Percentiles rank a stretch among this genome's conserved stretches.
Conservation (phyloP, 371 early-diverging fungal species). For the Mucor mucedo region DNA sequence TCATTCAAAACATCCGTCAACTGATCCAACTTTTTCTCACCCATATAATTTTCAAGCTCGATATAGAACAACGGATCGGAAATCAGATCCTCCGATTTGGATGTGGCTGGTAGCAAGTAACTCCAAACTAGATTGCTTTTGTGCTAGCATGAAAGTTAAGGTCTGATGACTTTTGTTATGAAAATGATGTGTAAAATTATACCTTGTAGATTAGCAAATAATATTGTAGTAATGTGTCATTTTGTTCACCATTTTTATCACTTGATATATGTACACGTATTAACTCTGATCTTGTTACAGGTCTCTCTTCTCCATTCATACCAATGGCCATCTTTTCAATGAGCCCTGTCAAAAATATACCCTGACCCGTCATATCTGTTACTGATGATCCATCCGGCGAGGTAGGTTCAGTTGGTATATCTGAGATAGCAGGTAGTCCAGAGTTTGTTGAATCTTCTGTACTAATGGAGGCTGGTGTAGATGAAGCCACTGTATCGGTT, state of each 20-base stretch:
- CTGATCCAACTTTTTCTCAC: slow-evolving; percentile 28
- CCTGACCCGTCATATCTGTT: slow-evolving; percentile 14
- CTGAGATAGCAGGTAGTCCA: slow-evolving; percentile 26
- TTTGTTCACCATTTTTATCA: slow-evolving; percentile 19
- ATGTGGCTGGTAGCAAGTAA: slow-evolving; percentile 39
- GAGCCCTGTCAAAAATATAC: slow-evolving; percentile 42
- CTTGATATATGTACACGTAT: slow-evolving; percentile 48
- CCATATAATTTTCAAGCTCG: slow-evolving; percentile 32
- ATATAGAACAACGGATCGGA: slow-evolving; percentile 33
- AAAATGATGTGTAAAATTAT: background rate
- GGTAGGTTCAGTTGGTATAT: slow-evolving; percentile 13
- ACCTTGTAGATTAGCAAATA: slow-evolving; percentile 63
- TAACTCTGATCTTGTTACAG: slow-evolving; percentile 32
- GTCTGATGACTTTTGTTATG: background rate
- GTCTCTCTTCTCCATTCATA: slow-evolving; percentile 40
- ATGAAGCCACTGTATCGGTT: slow-evolving; percentile 9
- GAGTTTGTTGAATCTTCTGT: slow-evolving; percentile 21
- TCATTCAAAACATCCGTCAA: slow-evolving; percentile 25
- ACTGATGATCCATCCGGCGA: slow-evolving; percentile 4
- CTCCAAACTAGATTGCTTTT: slow-evolving; percentile 44
- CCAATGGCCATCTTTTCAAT: slow-evolving; percentile 30
- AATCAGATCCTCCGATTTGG: slow-evolving; percentile 33
- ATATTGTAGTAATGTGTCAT: slow-evolving; percentile 45
- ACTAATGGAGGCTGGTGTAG: background rate
- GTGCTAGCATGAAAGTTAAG: slow-evolving; percentile 24